A percentile compares a stretch with the other conserved stretches of the same genome.
Conservation (phyloP, 139 green algal species). For the Nannochloris sp. region DNA sequence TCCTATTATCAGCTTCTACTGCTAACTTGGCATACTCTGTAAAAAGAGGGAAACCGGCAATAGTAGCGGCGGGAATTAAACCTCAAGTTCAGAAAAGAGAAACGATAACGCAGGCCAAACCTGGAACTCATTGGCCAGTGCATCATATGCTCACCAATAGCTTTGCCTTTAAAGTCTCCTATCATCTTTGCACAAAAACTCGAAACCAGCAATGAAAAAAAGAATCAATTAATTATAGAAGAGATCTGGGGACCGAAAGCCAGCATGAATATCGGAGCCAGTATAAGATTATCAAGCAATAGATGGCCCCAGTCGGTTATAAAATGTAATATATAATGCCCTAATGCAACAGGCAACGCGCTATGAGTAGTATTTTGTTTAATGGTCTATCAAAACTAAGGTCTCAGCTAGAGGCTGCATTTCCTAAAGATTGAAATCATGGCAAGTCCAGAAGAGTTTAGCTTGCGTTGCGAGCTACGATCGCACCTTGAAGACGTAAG, state of each 20-base stretch:
- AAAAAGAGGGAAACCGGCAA: background rate
- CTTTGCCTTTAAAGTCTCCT: conserved; percentile 62
- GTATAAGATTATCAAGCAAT: background rate
- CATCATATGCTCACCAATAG: conserved; percentile 37
- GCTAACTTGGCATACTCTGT: conserved; percentile 73
- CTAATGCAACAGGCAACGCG: too few species aligned
- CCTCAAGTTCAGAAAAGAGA: too few species aligned
- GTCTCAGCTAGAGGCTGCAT: background rate
- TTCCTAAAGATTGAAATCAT: background rate
- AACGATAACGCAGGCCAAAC: too few species aligned
- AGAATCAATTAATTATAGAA: background rate
- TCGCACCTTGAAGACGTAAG: conserved; percentile 24
- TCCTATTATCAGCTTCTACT: conserved; percentile 64
- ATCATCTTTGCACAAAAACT: conserved; percentile 19
- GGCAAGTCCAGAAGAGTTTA: background rate
- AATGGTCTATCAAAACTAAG: background rate
- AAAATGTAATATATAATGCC: background rate
- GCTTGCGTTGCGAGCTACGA: conserved; percentile 11
- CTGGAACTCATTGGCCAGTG: too few species aligned
- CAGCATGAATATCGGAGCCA: too few species aligned
- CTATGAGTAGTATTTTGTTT: too few species aligned
- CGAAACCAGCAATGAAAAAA: background rate
- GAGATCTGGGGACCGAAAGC: background rate
- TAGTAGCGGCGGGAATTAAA: too few species aligned
- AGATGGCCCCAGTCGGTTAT: background rate